Percentiles rank a stretch among this genome's conserved stretches.
phyloP scores from a whole-genome alignment of 148 eudicot genomes.

The Rheum nobile region DNA sequence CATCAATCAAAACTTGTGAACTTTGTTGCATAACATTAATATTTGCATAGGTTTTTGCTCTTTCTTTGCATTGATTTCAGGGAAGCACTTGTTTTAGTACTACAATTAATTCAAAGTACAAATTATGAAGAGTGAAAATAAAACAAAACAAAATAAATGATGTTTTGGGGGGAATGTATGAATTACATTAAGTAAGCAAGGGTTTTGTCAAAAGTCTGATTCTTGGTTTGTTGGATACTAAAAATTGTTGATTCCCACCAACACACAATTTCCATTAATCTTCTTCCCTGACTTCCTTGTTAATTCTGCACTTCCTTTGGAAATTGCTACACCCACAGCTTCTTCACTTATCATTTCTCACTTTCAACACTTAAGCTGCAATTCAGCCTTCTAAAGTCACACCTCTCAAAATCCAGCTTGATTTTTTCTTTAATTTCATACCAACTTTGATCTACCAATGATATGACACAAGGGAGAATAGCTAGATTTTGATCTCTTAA shows the following conservation, averaged over 20 bases:
- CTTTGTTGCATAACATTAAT: neutral
- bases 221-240: neutral
- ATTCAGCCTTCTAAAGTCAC: neutral
- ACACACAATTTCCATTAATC: constrained; percentile 7
- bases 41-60: constrained; percentile 4
- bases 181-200: neutral
- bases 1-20: neutral
- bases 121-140: neutral
- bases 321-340: neutral
- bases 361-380: neutral
- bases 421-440: neutral
- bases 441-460: constrained; percentile 1
- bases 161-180: neutral
- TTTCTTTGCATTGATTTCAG: constrained; percentile 8
- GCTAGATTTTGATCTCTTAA: neutral
- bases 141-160: neutral
- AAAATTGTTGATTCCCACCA: constrained; percentile 1
- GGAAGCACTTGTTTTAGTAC: neutral
- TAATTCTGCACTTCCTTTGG: neutral
- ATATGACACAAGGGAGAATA: neutral
- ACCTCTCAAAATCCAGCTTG: neutral
- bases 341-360: neutral
- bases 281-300: constrained; percentile 2
- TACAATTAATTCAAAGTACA: neutral
- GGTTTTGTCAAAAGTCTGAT: neutral